These are phyloP conservation scores for Fusarium mexicanum DNA, from an alignment of 2,329 filamentous ascomycete species.

Conservation along the genomic window DNA sequence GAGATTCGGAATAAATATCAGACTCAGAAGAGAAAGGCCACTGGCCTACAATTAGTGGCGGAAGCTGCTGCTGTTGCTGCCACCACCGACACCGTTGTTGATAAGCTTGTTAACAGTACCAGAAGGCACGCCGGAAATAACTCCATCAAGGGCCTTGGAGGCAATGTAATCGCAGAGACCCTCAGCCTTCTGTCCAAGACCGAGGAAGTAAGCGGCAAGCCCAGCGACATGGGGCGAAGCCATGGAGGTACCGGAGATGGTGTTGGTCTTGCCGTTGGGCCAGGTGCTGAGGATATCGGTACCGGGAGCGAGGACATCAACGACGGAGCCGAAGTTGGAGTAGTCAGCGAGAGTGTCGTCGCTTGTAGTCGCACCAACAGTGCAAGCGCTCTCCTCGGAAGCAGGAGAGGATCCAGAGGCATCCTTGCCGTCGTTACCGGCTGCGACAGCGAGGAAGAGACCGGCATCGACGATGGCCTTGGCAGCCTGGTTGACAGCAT, in stretches of 20 bases:
- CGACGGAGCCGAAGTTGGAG: conserved; percentile 62
- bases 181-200: conserved; percentile 36
- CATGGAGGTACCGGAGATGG: conserved; percentile 59
- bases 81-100: conserved; percentile 25
- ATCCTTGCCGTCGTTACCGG: conserved; percentile 60
- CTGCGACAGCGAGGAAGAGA: conserved; percentile 65
- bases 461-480: conserved; percentile 56
- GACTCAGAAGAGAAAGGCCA: neutral
- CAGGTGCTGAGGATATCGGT: conserved; percentile 58
- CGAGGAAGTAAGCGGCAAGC: conserved; percentile 56
- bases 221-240: conserved; percentile 55
- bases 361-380: conserved; percentile 59
- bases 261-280: conserved; percentile 52
- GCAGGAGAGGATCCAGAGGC: conserved; percentile 59
- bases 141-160: conserved; percentile 23
- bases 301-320: conserved; percentile 64
- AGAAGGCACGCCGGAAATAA: conserved; percentile 14
- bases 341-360: conserved; percentile 55
- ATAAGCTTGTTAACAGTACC: conserved; percentile 34
- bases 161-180: conserved; percentile 35
- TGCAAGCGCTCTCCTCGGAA: conserved; percentile 59
- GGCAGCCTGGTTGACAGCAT: conserved; percentile 62
- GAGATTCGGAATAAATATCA: neutral
- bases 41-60: neutral
- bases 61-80: conserved; percentile 3